Conservation (phyloP, 441 rosid genomes). For the Syzygium malaccense region DNA sequence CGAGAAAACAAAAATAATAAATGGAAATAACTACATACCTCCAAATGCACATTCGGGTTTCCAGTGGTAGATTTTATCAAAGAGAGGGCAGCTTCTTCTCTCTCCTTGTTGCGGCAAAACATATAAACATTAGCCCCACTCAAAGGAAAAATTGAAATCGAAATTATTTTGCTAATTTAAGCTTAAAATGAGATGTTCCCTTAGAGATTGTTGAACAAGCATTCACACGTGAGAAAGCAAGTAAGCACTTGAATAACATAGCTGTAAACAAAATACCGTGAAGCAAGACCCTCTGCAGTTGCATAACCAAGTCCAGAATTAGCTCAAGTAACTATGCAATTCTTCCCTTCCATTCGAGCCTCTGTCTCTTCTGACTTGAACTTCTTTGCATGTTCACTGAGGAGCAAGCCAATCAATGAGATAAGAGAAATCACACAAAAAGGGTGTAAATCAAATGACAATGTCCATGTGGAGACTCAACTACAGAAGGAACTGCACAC, state of each 20-base stretch:
- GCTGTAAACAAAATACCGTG: constrained; percentile 36
- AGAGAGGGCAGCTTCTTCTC: constrained; percentile 75
- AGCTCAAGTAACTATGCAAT: constrained; percentile 81
- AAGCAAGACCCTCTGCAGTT: constrained; percentile 86
- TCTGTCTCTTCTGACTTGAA: constrained; percentile 68
- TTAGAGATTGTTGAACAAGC: neutral
- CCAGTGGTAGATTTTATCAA: constrained; percentile 57
- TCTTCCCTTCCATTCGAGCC: constrained; percentile 50
- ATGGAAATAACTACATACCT: constrained; percentile 26
- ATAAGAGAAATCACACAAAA: neutral
- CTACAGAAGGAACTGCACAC: neutral
- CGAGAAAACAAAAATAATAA: neutral
- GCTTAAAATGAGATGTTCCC: neutral
- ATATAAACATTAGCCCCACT: constrained; percentile 82
- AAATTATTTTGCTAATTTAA: neutral
- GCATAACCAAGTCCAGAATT: constrained; percentile 86
- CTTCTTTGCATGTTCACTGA: constrained; percentile 59
- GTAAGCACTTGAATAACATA: neutral
- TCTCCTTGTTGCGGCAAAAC: constrained; percentile 73
- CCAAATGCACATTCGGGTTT: constrained; percentile 64
- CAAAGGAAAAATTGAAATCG: neutral
- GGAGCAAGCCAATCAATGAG: neutral
- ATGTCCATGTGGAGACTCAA: neutral
- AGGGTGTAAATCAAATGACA: neutral
- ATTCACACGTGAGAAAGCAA: neutral